phyloP scores from a whole-genome alignment of 176 grass and related monocot genomes.

The Triticum dicoccoides region DNA sequence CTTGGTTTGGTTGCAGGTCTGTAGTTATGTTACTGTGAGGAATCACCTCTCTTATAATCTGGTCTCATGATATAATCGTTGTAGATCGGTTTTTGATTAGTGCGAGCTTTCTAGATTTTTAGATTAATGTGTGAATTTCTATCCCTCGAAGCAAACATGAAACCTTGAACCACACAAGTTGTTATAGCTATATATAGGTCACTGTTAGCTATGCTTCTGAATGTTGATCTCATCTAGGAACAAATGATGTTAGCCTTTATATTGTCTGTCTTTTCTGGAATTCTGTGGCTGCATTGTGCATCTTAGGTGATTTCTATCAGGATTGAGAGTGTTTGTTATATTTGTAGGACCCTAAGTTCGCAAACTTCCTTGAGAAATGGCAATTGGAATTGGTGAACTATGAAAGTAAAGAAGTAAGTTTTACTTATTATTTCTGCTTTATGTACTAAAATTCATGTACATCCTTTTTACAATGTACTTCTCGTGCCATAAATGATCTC shows the following conservation, averaged over 20 bases:
- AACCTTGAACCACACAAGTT: background rate
- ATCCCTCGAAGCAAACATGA: background rate
- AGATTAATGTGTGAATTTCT: background rate
- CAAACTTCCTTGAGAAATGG: slow-evolving; percentile 61
- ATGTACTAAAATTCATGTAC: background rate
- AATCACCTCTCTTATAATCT: background rate
- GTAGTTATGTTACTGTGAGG: background rate
- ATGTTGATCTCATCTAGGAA: background rate
- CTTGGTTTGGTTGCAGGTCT: background rate
- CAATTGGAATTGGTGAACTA: slow-evolving; percentile 34
- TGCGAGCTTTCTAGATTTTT: background rate
- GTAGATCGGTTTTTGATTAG: background rate
- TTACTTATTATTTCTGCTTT: slow-evolving; percentile 1
- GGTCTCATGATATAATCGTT: background rate
- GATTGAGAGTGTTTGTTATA: slow-evolving; percentile 18
- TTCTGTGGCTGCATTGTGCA: background rate
- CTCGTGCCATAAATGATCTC: background rate
- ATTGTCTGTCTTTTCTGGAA: background rate
- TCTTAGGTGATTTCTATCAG: background rate
- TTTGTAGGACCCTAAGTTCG: slow-evolving; percentile 84
- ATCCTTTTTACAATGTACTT: slow-evolving; percentile 16
- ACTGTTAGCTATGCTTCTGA: slow-evolving; percentile 1
- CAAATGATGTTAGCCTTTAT: background rate
- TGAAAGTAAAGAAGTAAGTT: slow-evolving; percentile 59
- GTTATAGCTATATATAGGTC: background rate